Conservation (phyloP, 2,329 filamentous ascomycete genomes). For the Gaeumannomyces tritici region DNA sequence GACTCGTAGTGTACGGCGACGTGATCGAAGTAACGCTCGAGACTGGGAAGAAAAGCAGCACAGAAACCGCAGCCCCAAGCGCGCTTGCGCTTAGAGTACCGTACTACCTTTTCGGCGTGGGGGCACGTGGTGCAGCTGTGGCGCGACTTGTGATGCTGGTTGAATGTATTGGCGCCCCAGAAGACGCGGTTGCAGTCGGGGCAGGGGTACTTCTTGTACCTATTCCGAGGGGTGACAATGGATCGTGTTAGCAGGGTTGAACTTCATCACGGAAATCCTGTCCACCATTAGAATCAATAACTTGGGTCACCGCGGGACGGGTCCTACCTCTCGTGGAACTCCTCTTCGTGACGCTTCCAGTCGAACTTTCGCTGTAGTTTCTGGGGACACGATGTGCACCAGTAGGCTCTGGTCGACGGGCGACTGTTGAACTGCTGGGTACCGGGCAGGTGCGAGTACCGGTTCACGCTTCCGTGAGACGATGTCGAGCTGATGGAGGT, state of each 20-base stretch:
- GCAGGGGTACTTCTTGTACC: constrained; percentile 55
- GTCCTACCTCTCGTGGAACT: constrained; percentile 45
- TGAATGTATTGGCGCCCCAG: constrained; percentile 59
- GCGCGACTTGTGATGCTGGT: constrained; percentile 57
- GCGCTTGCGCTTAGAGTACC: constrained; percentile 45
- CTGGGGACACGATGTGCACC: constrained; percentile 51
- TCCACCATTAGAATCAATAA: not conserved
- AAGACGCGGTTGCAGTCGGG: constrained; percentile 60
- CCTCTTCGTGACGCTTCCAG: constrained; percentile 61
- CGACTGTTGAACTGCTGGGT: constrained; percentile 6
- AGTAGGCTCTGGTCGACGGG: constrained; percentile 34
- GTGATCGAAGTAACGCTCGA: constrained; percentile 59
- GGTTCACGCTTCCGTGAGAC: constrained; percentile 20
- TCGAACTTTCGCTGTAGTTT: constrained; percentile 60
- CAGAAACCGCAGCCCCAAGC: constrained; percentile 64
- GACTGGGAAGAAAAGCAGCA: constrained; percentile 50
- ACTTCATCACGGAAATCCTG: not conserved
- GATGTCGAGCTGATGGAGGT: constrained; percentile 16
- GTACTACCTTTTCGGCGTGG: constrained; percentile 54
- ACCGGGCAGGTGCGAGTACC: constrained; percentile 22
- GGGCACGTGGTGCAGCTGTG: constrained; percentile 50
- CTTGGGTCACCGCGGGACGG: not conserved
- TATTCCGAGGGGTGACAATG: not conserved
- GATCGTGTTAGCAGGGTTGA: not conserved
- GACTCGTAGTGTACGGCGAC: constrained; percentile 59